Evolutionary conservation across 345 rosid genomes (phyloP).

Genomic region (Eucalyptus camaldulensis): DNA sequence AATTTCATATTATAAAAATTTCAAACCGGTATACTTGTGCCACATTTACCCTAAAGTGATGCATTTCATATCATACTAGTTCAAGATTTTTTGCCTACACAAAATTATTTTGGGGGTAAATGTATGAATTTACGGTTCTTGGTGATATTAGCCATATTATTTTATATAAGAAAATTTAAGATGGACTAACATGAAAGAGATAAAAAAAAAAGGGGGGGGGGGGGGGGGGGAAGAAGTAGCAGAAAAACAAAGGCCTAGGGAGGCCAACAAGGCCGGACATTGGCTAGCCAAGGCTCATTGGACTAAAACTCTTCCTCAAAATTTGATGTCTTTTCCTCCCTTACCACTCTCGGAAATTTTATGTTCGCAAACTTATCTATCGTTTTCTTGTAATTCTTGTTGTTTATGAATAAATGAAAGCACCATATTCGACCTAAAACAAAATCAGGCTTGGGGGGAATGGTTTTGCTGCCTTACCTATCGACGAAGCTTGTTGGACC

Average conservation of each 20-base stretch:
- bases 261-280: too few relatives aligned
- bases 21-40: fast-evolving
- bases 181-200: neutral
- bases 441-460: neutral
- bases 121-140: neutral
- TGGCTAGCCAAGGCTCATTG: too few relatives aligned
- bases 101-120: neutral
- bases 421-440: too few relatives aligned
- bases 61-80: neutral
- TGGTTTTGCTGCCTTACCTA: neutral
- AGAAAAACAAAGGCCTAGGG: neutral
- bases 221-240: too few relatives aligned
- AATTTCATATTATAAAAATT: too few relatives aligned
- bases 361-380: too few relatives aligned
- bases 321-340: too few relatives aligned
- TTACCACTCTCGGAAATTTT: too few relatives aligned
- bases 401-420: too few relatives aligned
- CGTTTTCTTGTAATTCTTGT: too few relatives aligned
- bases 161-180: neutral
- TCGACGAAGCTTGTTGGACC: neutral
- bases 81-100: neutral
- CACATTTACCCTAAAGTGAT: neutral
- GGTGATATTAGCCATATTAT: neutral
- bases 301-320: too few relatives aligned
- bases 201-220: fast-evolving